Evolutionary conservation across 176 grass and related monocot genomes (phyloP), one percentile per base, ranked within the genome.

Genomic region (Themeda triandra): DNA sequence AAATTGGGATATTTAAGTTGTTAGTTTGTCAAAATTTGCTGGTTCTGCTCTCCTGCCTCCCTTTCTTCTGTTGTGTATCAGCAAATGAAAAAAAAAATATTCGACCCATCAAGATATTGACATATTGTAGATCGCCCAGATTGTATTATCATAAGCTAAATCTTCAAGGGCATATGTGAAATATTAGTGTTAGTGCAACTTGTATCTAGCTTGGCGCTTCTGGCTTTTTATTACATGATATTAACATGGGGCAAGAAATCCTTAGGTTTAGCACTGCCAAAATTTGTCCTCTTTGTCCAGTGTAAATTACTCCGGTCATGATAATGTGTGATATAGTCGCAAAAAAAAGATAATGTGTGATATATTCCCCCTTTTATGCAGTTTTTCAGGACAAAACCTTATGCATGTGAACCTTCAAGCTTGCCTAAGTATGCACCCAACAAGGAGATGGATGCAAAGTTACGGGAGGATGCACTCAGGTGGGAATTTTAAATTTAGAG

Each of bases 401-500:
- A 84, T 9, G 93, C 93, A 12, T 95, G 90, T 10, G 88, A 95
- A 53, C 88, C 90, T 24, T 88, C 90, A 17, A 92, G 86, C 80
- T 88, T 95, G 72, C 90, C 93, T 78, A 90, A 88, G 75, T 95
- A 95, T 63, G 35, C 90, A 70, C 93, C 93, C 45, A 92, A 88
- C 83, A 95, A 95, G 83, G 93, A 95, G 88, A 90, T 95, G 53
- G 90, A 92, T 66, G 85, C 83, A 49, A 95, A 95, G 86, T 60
- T 79, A 84, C 90, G 88, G 63, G 90, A 95, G 76, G 88, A 90
- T 63, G 78, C 53, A 33, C 88, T 37, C 49, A 92, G 90, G 93
- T 92, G 72, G 64, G 69, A 1, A 81, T 10, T 90, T 65, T 36
- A 82, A 82, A 45, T 77, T 14, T 59, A 23, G 58, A 36, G 48